Percentiles rank a stretch among this genome's conserved stretches.
These are phyloP conservation scores for Populus euphratica DNA, from an alignment of 345 rosid genomes.

Conservation along the genomic window DNA sequence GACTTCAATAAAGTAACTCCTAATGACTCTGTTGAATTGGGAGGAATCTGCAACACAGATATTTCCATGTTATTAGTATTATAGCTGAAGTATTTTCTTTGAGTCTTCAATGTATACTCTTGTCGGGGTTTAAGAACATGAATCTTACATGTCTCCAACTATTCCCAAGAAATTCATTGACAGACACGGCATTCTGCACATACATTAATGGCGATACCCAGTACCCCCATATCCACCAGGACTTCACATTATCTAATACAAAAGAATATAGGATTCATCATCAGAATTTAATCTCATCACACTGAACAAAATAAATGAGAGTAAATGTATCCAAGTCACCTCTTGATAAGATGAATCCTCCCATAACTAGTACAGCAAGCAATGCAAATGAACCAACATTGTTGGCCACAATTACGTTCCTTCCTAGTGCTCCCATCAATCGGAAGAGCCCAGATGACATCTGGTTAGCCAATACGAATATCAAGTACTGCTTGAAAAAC, in stretches of 20 bases:
- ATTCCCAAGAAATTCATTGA: slow-evolving; percentile 62
- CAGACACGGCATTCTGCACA: slow-evolving; percentile 53
- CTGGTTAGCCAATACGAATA: slow-evolving; percentile 44
- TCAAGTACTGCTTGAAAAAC: slow-evolving; percentile 50
- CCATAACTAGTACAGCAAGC: slow-evolving; percentile 44
- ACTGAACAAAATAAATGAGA: neutral
- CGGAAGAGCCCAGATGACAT: slow-evolving; percentile 63
- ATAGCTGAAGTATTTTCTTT: neutral
- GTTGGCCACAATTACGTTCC: slow-evolving; percentile 59
- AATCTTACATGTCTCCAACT: slow-evolving; percentile 56
- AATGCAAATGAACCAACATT: slow-evolving; percentile 52
- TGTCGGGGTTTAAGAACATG: neutral
- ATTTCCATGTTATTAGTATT: neutral
- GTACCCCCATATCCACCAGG: slow-evolving; percentile 73
- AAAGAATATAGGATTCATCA: slow-evolving; percentile 3
- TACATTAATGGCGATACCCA: slow-evolving; percentile 70
- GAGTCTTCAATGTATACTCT: neutral
- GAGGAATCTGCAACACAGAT: slow-evolving; percentile 40
- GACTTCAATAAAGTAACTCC: slow-evolving; percentile 64
- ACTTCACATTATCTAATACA: slow-evolving; percentile 43
- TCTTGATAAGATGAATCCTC: slow-evolving; percentile 58
- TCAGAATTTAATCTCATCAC: slow-evolving; percentile 12
- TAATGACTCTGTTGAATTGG: slow-evolving; percentile 53
- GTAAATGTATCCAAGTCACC: slow-evolving; percentile 22
- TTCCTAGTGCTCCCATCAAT: slow-evolving; percentile 49